These are phyloP conservation scores for Colletotrichum magnum DNA, from an alignment of 2,329 filamentous ascomycete species.

Conservation along the genomic window DNA sequence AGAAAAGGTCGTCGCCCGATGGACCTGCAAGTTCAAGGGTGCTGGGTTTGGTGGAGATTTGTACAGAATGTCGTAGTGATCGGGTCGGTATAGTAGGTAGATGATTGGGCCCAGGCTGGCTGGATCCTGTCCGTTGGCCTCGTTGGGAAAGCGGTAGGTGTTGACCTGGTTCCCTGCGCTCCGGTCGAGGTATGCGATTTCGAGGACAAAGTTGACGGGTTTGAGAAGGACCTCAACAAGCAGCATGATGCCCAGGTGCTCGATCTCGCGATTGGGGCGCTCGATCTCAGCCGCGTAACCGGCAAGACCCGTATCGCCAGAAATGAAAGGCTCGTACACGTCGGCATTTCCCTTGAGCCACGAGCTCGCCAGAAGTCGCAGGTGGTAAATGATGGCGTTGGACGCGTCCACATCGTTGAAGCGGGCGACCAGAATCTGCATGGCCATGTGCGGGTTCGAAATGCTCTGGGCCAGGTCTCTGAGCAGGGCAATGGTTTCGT, in stretches of 20 bases:
- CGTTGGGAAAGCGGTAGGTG: slow-evolving; percentile 74
- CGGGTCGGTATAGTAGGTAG: slow-evolving; percentile 76
- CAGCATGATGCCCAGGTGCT: slow-evolving; percentile 86
- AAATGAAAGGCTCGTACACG: slow-evolving; percentile 80
- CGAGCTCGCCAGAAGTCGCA: slow-evolving; percentile 84
- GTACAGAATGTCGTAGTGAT: slow-evolving; percentile 97
- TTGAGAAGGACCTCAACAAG: slow-evolving; percentile 85
- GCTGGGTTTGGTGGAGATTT: slow-evolving; percentile 55
- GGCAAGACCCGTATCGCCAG: slow-evolving; percentile 69
- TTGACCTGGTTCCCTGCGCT: slow-evolving; percentile 85
- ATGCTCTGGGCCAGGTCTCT: slow-evolving; percentile 73
- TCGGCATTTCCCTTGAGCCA: slow-evolving; percentile 83
- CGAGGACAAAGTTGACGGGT: slow-evolving; percentile 82
- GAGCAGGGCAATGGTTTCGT: slow-evolving; percentile 80
- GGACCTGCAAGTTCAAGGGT: slow-evolving; percentile 63
- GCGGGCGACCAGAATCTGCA: slow-evolving; percentile 67
- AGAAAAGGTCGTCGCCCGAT: slow-evolving; percentile 64
- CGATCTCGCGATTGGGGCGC: slow-evolving; percentile 85
- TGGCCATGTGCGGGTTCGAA: slow-evolving; percentile 70
- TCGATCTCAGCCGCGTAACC: slow-evolving; percentile 82
- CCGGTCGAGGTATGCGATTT: slow-evolving; percentile 92
- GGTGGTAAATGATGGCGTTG: slow-evolving; percentile 87
- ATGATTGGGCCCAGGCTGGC: slow-evolving; percentile 65
- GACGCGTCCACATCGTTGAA: slow-evolving; percentile 83
- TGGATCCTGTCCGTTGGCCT: slow-evolving; percentile 61